Evolutionary conservation across 768 basidiomycete species (phyloP).

Genomic region (Cyathus striatus): DNA sequence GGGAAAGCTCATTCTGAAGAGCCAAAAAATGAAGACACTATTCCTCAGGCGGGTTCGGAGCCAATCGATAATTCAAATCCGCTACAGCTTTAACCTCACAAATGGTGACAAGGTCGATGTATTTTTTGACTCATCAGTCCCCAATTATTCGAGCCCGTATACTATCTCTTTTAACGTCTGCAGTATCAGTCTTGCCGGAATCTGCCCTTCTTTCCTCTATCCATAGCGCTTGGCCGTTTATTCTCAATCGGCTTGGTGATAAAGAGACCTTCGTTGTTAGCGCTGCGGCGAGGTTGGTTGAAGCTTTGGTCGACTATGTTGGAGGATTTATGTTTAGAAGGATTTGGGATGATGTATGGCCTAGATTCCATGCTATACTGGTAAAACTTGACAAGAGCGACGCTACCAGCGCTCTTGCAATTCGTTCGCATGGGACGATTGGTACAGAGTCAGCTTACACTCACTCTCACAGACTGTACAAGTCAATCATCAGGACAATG

Average conservation of each 20-base stretch:
- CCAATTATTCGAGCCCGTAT: conserved; percentile 83
- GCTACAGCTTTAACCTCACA: conserved; percentile 69
- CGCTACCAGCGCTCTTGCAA: conserved; percentile 57
- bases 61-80: conserved; percentile 66
- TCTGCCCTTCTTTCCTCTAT: conserved; percentile 78
- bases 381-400: conserved; percentile 59
- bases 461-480: conserved; percentile 74
- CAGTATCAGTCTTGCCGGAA: conserved; percentile 68
- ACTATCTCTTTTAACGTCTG: conserved; percentile 64
- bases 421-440: conserved; percentile 42
- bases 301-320: conserved; percentile 58
- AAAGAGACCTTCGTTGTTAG: conserved; percentile 74
- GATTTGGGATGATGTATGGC: conserved; percentile 94
- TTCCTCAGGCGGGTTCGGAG: conserved; percentile 37
- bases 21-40: conserved; percentile 12
- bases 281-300: conserved; percentile 71
- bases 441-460: conserved; percentile 74
- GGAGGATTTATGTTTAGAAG: conserved; percentile 84
- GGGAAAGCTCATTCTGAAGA: conserved; percentile 23
- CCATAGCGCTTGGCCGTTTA: conserved; percentile 91
- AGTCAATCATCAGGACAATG: conserved; percentile 74
- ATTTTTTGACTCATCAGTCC: conserved; percentile 89
- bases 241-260: conserved; percentile 78
- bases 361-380: conserved; percentile 64
- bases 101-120: conserved; percentile 82